Conservation (phyloP, 2,329 filamentous ascomycete species). For the Chaetomium olivaceum region DNA sequence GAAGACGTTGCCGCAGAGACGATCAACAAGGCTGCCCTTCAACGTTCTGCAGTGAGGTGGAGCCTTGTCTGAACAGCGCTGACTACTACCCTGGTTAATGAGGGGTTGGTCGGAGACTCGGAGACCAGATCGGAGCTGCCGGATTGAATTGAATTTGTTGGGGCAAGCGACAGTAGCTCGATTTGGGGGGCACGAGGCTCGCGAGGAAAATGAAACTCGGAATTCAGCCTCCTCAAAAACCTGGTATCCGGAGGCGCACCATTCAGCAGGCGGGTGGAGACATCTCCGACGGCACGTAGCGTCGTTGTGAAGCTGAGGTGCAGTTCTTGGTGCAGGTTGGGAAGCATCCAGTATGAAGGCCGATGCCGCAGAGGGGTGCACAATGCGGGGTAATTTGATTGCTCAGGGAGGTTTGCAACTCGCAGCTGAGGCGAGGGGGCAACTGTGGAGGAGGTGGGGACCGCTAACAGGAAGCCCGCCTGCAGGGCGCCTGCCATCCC, state of each 20-base stretch:
- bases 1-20: not conserved
- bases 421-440: not conserved
- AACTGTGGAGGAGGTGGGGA: not conserved
- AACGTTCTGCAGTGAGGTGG: not conserved
- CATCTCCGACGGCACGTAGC: not conserved
- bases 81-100: not conserved
- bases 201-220: not conserved
- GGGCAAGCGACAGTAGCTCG: not conserved
- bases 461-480: not conserved
- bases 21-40: not conserved
- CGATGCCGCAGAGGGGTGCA: slow-evolving; percentile 11
- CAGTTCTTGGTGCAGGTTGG: not conserved
- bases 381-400: slow-evolving; percentile 7
- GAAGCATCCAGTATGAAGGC: not conserved
- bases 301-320: not conserved
- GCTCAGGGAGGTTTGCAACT: no score
- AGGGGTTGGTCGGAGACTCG: slow-evolving; percentile 3
- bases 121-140: slow-evolving; percentile 14
- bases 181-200: not conserved
- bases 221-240: not conserved
- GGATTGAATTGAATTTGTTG: not conserved
- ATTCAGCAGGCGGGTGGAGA: not conserved
- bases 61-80: not conserved
- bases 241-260: not conserved
- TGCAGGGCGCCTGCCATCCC: slow-evolving; percentile 15